Base-by-base conservation (phyloP, 371 early-diverging fungal species). In the Dichotomocladium elegans region DNA sequence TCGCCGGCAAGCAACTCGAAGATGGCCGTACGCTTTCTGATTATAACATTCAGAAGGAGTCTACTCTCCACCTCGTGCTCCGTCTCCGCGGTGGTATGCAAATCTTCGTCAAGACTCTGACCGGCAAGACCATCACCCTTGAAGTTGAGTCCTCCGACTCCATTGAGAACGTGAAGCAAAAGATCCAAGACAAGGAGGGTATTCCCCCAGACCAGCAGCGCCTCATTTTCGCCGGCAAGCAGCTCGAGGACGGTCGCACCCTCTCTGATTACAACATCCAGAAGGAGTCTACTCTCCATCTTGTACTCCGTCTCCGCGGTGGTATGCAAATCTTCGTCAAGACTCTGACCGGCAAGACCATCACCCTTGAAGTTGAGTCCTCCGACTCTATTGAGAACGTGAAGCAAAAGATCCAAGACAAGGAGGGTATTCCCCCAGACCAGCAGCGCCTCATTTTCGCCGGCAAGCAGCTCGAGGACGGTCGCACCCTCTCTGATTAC, bases 201-300 rank as follows among this genome's bases (percentile, higher is more conserved):
- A 98, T 99, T 64, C 98, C 98, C 48, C 98, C 98, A 48, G 98
- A 98, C 74, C 99, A 99, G 85, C 99, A 99, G 79, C 95, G 98
- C 49, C 86, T 98, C 50, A 99, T 98, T 72, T 98, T 99, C 74
- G 97, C 97, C 70, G 99, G 95, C 57, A 97, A 97, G 83, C 98
- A 99, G 81, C 89, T 99, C 50, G 96, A 96, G 77, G 97, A 96
- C 71, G 95, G 93, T 48, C 93, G 94, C 66, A 79, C 81, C 12
- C 77, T 89, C n/a, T 79, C 86, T 28, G 78, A 79, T 55, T 79
- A 79, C 67, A 79, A 79, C 67, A 77, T 77, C 77, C 83, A 82
- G 61, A 76, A 78, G 74, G 91, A 92, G 73, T 90, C 92, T 31
- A 93, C 93, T 45, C 84, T 96, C 27, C 94, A 94, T 78, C 66